Base-by-base conservation (phyloP, 495 filamentous ascomycete genomes). In the Penicillium bialowiezense region DNA sequence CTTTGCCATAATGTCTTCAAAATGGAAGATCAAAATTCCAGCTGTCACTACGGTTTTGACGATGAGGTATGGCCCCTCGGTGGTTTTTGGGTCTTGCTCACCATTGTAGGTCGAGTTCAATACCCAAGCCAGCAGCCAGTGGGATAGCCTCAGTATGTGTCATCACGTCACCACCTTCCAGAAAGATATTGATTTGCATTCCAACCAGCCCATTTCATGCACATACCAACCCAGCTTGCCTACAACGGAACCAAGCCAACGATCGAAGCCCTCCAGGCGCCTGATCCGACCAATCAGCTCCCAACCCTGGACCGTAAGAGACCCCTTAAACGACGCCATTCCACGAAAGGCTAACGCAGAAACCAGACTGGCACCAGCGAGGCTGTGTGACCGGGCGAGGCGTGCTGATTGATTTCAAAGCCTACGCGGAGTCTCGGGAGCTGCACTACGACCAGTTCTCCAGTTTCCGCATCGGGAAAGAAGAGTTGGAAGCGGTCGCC, bases 171-270 rank as follows among this genome's bases (percentile, higher is more conserved):
- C 8, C n/a, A 20, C 9, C 0, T 23, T 20, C 7, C 10, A 2
- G 18, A 28, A 14, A 4, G 5, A 23, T n/a, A n/a, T 31, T 23
- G 12, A 32, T 17, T 52, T 51, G 38, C 53, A 5, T 29, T 1
- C 1, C 8, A 14, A 5, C 18, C 10, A 62, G 62, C 55, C 18
- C 56, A 65, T 28, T 56, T 62, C 37, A 60, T 73, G 43, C 76
- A 78, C 51, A 69, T 74, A 32, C 62, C 68, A 1, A 68, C 73
- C 2, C 70, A 68, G 10, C 54, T 60, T 17, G 68, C 77, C 13
- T 86, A 86, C 57, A 87, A 87, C 58, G 78, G 76, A 32, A 36
- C 42, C 8, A 54, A 50, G 9, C 58, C 59, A 10, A 54, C 58
- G 5, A 35, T 55, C 6, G 36, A 53, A 12, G 26, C 35, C 14